Evolutionary conservation across 371 early-diverging fungal species (phyloP).

Genomic region (Mucor mucedo): DNA sequence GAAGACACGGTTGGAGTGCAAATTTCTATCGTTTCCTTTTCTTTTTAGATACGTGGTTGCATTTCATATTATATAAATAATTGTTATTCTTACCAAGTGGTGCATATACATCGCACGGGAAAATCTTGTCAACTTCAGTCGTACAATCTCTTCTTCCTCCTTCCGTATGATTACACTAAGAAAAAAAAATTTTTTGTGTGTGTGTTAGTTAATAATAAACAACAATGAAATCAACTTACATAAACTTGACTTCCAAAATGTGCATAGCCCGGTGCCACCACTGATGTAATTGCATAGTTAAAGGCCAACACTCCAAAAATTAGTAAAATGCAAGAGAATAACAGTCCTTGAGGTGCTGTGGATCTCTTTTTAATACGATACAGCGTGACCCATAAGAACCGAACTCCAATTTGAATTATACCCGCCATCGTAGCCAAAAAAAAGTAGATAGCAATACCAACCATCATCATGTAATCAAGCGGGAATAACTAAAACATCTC

Average conservation of each 20-base stretch:
- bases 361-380: conserved; percentile 53
- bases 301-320: conserved; percentile 66
- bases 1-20: conserved; percentile 68
- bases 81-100: conserved; percentile 41
- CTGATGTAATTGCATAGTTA: conserved; percentile 61
- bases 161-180: conserved; percentile 65
- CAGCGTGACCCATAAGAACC: conserved; percentile 61
- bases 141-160: conserved; percentile 52
- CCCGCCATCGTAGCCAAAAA: conserved; percentile 57
- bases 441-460: conserved; percentile 55
- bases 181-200: no score
- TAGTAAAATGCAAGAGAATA: conserved; percentile 55
- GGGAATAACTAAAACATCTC: conserved; percentile 53
- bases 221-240: conserved; percentile 38
- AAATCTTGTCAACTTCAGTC: conserved; percentile 52
- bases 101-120: conserved; percentile 62
- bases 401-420: conserved; percentile 56
- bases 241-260: conserved; percentile 74
- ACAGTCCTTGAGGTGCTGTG: conserved; percentile 62
- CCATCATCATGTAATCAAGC: conserved; percentile 57
- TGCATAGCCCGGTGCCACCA: conserved; percentile 70
- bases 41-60: background rate
- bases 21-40: conserved; percentile 29
- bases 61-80: background rate
- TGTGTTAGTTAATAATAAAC: background rate